Evolutionary conservation across 139 green algal genomes (phyloP).

Genomic region (Limnomonas spitsbergensis): DNA sequence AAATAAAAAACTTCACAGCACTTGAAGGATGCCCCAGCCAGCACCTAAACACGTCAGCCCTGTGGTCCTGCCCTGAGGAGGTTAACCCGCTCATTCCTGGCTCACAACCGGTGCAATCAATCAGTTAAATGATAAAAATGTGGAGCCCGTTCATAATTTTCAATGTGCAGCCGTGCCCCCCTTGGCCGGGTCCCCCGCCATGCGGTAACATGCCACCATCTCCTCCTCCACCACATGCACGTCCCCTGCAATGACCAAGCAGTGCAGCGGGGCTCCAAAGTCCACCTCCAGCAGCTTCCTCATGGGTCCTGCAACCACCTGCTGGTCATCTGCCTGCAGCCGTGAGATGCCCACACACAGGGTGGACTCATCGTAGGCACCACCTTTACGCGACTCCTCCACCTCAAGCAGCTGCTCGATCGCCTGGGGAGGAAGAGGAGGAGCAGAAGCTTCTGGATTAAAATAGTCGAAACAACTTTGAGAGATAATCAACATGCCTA

Average conservation of each 20-base stretch:
- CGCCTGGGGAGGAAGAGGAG: slow-evolving; percentile 24
- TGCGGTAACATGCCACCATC: slow-evolving; percentile 32
- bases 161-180: too few relatives aligned
- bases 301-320: slow-evolving; percentile 71
- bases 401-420: slow-evolving; percentile 89
- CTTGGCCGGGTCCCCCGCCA: too few relatives aligned
- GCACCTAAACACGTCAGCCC: too few relatives aligned
- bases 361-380: slow-evolving; percentile 63
- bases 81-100: too few relatives aligned
- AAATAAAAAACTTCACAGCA: too few relatives aligned
- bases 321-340: slow-evolving; percentile 44
- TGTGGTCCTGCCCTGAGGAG: too few relatives aligned
- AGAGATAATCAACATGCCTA: too few relatives aligned
- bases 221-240: slow-evolving; percentile 49
- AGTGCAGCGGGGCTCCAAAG: slow-evolving; percentile 89
- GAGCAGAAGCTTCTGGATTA: neutral
- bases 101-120: too few relatives aligned
- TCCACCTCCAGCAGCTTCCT: slow-evolving; percentile 71
- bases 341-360: slow-evolving; percentile 81
- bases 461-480: too few relatives aligned
- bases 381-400: slow-evolving; percentile 61
- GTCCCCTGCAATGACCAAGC: slow-evolving; percentile 72
- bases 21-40: too few relatives aligned
- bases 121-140: too few relatives aligned
- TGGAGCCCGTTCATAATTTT: too few relatives aligned